Evolutionary conservation across 352 stramenopile species (phyloP).

Genomic region (Phytophthora uliginosa): DNA sequence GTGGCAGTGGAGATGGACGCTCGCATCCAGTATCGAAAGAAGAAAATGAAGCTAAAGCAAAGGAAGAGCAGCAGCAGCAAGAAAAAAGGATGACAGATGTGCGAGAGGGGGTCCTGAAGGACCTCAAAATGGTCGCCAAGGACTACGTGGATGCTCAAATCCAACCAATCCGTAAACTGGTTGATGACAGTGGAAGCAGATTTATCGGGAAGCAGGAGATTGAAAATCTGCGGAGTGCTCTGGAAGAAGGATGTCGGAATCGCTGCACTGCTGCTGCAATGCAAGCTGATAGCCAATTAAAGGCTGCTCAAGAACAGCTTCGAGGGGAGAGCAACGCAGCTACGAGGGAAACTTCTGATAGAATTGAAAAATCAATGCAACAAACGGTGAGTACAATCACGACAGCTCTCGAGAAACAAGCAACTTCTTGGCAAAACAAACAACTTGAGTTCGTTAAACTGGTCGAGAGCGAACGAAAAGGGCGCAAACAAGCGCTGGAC

Average conservation of each 20-base stretch:
- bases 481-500: constrained; percentile 53
- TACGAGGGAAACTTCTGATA: constrained; percentile 19
- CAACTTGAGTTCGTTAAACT: constrained; percentile 42
- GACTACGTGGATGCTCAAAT: constrained; percentile 36
- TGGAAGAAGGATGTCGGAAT: constrained; percentile 32
- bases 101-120: constrained; percentile 26
- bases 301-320: constrained; percentile 22
- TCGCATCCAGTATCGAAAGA: constrained; percentile 24
- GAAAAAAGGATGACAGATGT: constrained; percentile 32
- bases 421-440: constrained; percentile 39
- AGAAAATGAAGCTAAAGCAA: constrained; percentile 25
- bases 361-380: constrained; percentile 30
- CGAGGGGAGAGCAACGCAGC: constrained; percentile 26
- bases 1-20: constrained; percentile 8
- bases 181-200: constrained; percentile 23
- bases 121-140: constrained; percentile 21
- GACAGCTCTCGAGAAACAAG: constrained; percentile 29
- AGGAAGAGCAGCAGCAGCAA: constrained; percentile 28
- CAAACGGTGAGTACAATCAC: constrained; percentile 21
- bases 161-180: constrained; percentile 11
- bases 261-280: constrained; percentile 13
- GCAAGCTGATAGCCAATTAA: constrained; percentile 26
- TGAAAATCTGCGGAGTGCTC: constrained; percentile 18
- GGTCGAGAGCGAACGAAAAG: constrained; percentile 59
- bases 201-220: constrained; percentile 33